Evolutionary conservation across 2,329 filamentous ascomycete genomes (phyloP), one percentile per base, ranked within the genome.

Genomic region (Penicillium freii): DNA sequence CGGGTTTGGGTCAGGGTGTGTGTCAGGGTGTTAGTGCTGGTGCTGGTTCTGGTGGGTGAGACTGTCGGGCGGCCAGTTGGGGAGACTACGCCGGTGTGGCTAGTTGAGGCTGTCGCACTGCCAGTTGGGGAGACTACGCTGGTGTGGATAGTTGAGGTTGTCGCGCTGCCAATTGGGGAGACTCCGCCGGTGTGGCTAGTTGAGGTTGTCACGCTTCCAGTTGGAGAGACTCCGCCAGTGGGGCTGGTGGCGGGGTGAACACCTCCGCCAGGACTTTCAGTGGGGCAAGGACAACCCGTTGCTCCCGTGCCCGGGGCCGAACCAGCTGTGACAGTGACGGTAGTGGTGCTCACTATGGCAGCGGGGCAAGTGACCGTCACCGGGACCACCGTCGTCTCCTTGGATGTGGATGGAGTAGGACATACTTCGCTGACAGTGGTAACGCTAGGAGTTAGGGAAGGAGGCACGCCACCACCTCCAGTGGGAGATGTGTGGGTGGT

Each of bases 321-420:
- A 17, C 38, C 38, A 42, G 49, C 21, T 29, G 52, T 53, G 29
- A 54, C 51, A 9, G 51, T 54, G 25, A 57, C 42, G 4, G 49
- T 53, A 3, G 51, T 29, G 11, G 54, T 55, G 52, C 53, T 56
- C n/a, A 49, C 29, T 6, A 40, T 6, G 4, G 25, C 49, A 23
- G 36, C 40, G 23, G 54, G 54, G 11, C 54, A 57, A n/a, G 49
- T 53, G 2, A 53, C 36, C 3, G 54, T 57, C 13, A 57, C 54
- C 1, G 54, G 49, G n/a, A 57, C n/a, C 3, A 53, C 49, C 3
- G 39, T 43, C 4, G 54, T 52, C 15, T 47, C 49, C 49, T 34
- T 29, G 1, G 54, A 10, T 10, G 42, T 31, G 13, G 45, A 46
- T 33, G 29, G 29, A 46, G 40, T 15, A n/a, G 53, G 53, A 19